Evolutionary conservation across 1,139 yeast genomes (phyloP).

Genomic region (Hansenula lynferdii): DNA sequence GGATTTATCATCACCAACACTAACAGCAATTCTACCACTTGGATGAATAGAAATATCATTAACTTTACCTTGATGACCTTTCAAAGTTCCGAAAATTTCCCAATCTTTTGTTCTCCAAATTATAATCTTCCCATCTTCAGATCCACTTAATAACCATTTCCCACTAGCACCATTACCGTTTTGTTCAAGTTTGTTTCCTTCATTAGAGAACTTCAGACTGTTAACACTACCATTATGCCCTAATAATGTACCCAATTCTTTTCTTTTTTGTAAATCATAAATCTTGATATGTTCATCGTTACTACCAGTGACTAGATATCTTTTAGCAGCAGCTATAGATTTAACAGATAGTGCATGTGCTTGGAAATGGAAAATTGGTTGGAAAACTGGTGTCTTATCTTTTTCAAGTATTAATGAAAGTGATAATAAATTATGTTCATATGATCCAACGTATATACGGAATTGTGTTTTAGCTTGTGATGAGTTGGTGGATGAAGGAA

Average conservation of each 20-base stretch:
- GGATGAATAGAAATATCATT: slow-evolving; percentile 90
- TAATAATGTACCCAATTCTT: slow-evolving; percentile 85
- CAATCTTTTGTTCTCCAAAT: slow-evolving; percentile 97
- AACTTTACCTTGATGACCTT: slow-evolving; percentile 77
- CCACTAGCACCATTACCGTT: slow-evolving; percentile 33
- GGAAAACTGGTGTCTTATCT: slow-evolving; percentile 57
- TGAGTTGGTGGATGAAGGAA: slow-evolving; percentile 8
- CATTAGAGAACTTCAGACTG: slow-evolving; percentile 62
- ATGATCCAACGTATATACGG: slow-evolving; percentile 88
- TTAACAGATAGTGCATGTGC: slow-evolving; percentile 90
- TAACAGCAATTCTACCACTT: slow-evolving; percentile 85
- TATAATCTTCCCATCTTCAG: slow-evolving; percentile 85
- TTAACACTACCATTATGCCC: slow-evolving; percentile 92
- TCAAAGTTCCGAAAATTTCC: slow-evolving; percentile 86
- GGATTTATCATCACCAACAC: slow-evolving; percentile 82
- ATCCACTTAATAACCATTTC: slow-evolving; percentile 87
- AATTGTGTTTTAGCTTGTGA: slow-evolving; percentile 34
- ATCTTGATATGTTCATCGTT: slow-evolving; percentile 95
- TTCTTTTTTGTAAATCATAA: slow-evolving; percentile 89
- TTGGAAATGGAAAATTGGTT: slow-evolving; percentile 92
- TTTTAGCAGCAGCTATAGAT: slow-evolving; percentile 73
- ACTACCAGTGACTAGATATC: slow-evolving; percentile 90
- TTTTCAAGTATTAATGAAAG: slow-evolving; percentile 57
- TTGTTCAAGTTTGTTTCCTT: slow-evolving; percentile 23
- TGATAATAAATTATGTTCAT: slow-evolving; percentile 89